Evolutionary conservation across 2,329 filamentous ascomycete genomes (phyloP), one percentile per base, ranked within the genome.

Genomic region (Venturia effusa): DNA sequence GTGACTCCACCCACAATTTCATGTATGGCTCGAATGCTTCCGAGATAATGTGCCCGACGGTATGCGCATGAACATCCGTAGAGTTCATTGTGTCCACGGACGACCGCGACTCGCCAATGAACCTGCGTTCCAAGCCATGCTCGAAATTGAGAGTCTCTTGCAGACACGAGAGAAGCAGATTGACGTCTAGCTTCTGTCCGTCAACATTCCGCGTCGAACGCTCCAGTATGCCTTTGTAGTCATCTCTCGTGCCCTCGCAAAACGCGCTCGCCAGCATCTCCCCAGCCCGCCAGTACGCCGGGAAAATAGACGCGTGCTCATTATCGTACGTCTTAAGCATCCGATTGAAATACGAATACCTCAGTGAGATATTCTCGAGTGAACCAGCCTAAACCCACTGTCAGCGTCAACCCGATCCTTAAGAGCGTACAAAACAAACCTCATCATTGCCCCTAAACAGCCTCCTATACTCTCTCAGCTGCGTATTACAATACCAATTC

Each of bases 141-240:
- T 99, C 94, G 73, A 99, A 99, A 72, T 99, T 91, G 69, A 99
- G 84, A 0, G 94, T 99, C 74, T 97, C 92, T 71, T 97, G 93
- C 67, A 97, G 77, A 73, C 93, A 97, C 41, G 88, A 90, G 27
- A 97, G 81, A 40, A 97, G 78, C 60, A 97, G 77, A 70, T 96
- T 93, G 67, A 97, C 93, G 72, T 97, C 92, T 54, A 97, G 82
- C 66, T 87, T 89, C 74, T 87, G 84, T 1, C 90, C 90, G 65
- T 91, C 89, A 1, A 83, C 78, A 67, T 86, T 85, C 65, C 92
- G 85, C 83, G 94, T 93, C 67, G 90, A 93, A 68, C 88, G 87
- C 72, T 96, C 91, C 65, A 99, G 76, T 59, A 97, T 97, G 6
- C 87, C 88, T 75, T 92, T 96, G 79, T 95, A 97, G 74, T 99